Conservation (phyloP, 2,329 filamentous ascomycete genomes). For the Diaporthe sp. region DNA sequence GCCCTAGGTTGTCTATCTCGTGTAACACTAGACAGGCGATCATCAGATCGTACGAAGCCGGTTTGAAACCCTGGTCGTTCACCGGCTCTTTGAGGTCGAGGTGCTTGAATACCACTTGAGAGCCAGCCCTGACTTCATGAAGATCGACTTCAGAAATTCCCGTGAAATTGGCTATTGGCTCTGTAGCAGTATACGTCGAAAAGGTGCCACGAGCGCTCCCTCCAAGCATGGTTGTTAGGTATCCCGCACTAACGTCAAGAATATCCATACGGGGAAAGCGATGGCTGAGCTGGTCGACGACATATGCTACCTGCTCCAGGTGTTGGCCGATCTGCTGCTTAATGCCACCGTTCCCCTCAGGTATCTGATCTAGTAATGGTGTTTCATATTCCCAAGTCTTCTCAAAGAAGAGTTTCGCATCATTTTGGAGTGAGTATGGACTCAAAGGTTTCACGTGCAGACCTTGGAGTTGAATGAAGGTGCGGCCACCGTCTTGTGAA, state of each 20-base stretch:
- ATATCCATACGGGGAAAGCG: conserved; percentile 48
- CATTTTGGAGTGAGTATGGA: conserved; percentile 20
- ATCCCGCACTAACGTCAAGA: conserved; percentile 49
- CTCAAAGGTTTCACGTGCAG: conserved; percentile 26
- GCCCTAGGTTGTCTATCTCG: neutral
- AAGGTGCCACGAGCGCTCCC: neutral
- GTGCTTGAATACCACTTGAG: neutral
- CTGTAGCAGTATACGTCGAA: neutral
- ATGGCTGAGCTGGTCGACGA: conserved; percentile 53
- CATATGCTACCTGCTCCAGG: conserved; percentile 30
- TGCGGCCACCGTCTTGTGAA: conserved; percentile 1
- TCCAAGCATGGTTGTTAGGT: neutral
- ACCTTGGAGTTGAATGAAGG: conserved; percentile 37
- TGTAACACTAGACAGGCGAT: neutral
- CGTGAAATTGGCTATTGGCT: neutral
- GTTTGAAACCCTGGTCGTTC: neutral
- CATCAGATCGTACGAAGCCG: neutral
- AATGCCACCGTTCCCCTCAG: neutral
- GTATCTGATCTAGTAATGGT: neutral
- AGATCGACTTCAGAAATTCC: neutral
- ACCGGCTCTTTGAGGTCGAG: neutral
- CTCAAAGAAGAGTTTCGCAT: conserved; percentile 35
- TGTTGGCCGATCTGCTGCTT: neutral
- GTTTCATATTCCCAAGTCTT: neutral
- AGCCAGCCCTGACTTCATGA: neutral